phyloP scores from a whole-genome alignment of 2,329 filamentous ascomycete species.

The Erysiphe pulchra region DNA sequence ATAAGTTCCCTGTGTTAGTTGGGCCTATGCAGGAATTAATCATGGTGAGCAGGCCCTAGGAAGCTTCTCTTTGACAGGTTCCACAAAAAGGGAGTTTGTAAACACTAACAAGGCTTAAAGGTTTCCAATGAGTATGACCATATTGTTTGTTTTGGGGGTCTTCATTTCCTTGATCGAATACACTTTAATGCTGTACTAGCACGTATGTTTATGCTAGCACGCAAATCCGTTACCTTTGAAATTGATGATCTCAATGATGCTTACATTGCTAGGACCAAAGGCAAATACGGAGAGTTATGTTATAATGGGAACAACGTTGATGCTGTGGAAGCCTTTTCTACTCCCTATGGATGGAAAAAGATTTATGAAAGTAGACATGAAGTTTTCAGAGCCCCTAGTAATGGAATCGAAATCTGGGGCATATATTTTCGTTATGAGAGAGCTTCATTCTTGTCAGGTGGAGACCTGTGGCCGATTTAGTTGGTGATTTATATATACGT shows the following conservation, averaged over 20 bases:
- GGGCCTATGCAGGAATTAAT: background rate
- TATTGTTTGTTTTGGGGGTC: background rate
- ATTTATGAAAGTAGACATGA: background rate
- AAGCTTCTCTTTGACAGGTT: background rate
- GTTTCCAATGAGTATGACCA: background rate
- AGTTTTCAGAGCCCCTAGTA: background rate
- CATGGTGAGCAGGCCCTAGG: background rate
- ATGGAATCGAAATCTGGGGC: background rate
- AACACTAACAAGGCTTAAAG: background rate
- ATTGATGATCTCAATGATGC: background rate
- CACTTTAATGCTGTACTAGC: background rate
- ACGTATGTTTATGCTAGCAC: background rate
- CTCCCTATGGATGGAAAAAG: background rate
- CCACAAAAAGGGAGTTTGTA: background rate
- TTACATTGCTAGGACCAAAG: background rate
- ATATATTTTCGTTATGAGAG: background rate
- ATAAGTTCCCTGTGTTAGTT: background rate
- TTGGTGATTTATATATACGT: no score
- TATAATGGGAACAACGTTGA: background rate
- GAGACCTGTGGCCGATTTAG: no score
- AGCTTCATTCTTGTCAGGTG: no score
- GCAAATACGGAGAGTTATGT: background rate
- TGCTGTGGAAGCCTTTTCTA: background rate
- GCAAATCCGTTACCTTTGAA: background rate
- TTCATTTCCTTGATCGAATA: background rate